Evolutionary conservation across 257 asterid species (phyloP).

Genomic region (Ehretia macrophylla): DNA sequence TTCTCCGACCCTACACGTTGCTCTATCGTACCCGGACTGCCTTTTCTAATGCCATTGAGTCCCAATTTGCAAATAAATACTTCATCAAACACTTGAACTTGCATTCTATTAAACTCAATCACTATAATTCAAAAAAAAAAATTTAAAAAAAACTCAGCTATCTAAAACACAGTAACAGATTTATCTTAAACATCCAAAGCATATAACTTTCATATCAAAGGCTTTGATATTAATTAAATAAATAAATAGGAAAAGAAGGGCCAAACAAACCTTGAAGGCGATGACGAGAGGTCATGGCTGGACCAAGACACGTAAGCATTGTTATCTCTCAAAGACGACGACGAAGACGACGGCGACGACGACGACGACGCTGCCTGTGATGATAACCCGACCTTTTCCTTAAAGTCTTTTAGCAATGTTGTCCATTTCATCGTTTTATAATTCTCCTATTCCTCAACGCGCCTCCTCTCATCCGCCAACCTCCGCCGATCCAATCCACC

Average conservation of each 20-base stretch:
- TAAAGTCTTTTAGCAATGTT: constrained; percentile 95
- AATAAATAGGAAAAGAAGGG: not conserved
- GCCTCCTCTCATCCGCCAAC: constrained; percentile 47
- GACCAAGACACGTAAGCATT: constrained; percentile 33
- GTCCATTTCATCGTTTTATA: constrained; percentile 91
- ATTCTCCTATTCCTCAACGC: constrained; percentile 13
- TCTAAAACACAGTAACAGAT: too few species aligned
- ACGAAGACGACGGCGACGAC: constrained; percentile 37
- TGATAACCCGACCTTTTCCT: constrained; percentile 91
- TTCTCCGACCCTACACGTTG: too few species aligned
- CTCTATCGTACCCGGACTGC: too few species aligned
- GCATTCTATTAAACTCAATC: not conserved
- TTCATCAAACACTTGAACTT: not conserved
- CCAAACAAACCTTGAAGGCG: constrained; percentile 63
- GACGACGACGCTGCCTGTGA: constrained; percentile 58
- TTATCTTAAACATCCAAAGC: too few species aligned
- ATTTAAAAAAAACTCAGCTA: too few species aligned
- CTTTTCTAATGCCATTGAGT: too few species aligned
- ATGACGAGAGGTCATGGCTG: constrained; percentile 49
- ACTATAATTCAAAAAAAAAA: too few species aligned
- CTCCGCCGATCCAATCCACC: constrained; percentile 28
- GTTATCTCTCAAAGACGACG: constrained; percentile 49
- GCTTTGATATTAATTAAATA: not conserved
- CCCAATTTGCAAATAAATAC: not conserved
- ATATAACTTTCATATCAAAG: too few species aligned